Evolutionary conservation across 805 yeast species (phyloP), one percentile per base, ranked within the genome.

Genomic region (Candida montana): DNA sequence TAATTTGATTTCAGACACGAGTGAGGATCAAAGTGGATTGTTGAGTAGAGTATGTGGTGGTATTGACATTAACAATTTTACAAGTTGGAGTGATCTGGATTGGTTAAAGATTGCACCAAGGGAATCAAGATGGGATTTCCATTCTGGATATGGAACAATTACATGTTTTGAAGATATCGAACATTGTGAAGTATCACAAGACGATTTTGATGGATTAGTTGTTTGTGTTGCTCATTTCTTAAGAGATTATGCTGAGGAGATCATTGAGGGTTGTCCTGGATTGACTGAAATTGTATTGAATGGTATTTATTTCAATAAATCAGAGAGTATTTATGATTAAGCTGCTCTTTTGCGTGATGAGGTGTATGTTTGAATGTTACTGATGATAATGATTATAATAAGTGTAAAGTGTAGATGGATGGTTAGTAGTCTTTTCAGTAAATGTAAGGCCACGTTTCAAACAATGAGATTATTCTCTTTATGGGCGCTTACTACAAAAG

Each of bases 171-270:
- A 60, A 2, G 66, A 58, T 28, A 56, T 52, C 13, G 41, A 59
- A 32, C 53, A 58, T 1, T 76, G 81, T 42, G 52, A 54, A 19
- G 73, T 71, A 51, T 69, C 74, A 42, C 68, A 68, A 41, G 56
- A 67, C 28, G 66, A 66, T 7, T 76, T 69, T 45, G 55, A 57
- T 8, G 66, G 71, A 0, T 48, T 75, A 27, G 59, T 63, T 0
- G 60, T 58, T 16, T 70, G 71, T 31, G 55, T 71, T 2, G 59
- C 74, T 0, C 82, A 77, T 50, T 77, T 76, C 49, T 61, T 72
- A 49, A 54, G 57, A 37, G 68, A 63, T 0, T 71, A 72, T 50
- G 68, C 71, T 42, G 58, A 62, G 13, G 55, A 57, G 31, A 37
- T 73, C 3, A 59, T 58, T 1, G 44, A 41, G 4, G 44, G 50